A percentile compares a stretch with the other conserved stretches of the same genome.
Evolutionary conservation across 345 rosid species (phyloP).

Genomic region (Populus ilicifolia): DNA sequence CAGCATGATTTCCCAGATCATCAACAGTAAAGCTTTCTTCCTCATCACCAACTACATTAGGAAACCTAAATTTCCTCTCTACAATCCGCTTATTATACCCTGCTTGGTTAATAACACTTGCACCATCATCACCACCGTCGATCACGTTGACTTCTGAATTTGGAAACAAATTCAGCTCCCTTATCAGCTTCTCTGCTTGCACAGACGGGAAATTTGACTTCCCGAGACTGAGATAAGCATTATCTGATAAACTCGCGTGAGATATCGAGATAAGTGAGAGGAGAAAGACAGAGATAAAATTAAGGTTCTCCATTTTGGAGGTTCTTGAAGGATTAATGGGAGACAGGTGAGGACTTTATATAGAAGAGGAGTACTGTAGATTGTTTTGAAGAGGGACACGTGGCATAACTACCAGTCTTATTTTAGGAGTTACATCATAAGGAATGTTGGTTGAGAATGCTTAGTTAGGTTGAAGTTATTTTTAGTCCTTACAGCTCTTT

Average conservation of each 20-base stretch:
- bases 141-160: slow-evolving; percentile 58
- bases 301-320: slow-evolving; percentile 40
- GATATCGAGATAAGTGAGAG: slow-evolving; percentile 25
- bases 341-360: background rate
- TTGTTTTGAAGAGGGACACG: slow-evolving; percentile 13
- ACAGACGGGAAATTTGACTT: slow-evolving; percentile 55
- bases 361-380: background rate
- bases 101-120: background rate
- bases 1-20: slow-evolving; percentile 93
- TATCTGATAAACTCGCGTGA: background rate
- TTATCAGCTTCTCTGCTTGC: slow-evolving; percentile 70
- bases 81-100: slow-evolving; percentile 37
- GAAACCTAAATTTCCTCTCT: slow-evolving; percentile 67
- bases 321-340: background rate
- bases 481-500: background rate
- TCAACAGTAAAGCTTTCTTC: slow-evolving; percentile 40
- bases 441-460: background rate
- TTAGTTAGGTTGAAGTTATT: background rate
- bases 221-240: slow-evolving; percentile 21
- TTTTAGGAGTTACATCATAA: too few species aligned
- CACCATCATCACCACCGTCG: slow-evolving; percentile 17
- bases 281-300: slow-evolving; percentile 18
- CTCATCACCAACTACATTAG: slow-evolving; percentile 36
- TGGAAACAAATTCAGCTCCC: slow-evolving; percentile 83
- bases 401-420: background rate